phyloP scores from a whole-genome alignment of 2,329 filamentous ascomycete species.

The Bipolaris victoriae region DNA sequence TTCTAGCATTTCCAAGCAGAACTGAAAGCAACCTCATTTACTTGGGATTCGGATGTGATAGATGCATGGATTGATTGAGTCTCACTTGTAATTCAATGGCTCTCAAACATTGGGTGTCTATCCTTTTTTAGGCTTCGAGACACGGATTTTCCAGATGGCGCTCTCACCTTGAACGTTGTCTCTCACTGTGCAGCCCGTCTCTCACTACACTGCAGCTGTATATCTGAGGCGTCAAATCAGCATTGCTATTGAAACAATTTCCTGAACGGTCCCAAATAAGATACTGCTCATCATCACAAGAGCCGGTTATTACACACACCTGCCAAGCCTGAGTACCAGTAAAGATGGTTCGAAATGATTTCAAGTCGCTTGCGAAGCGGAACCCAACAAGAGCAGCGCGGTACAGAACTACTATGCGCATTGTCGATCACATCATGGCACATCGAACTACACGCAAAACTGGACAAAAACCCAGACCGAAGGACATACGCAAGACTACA shows the following conservation, averaged over 20 bases:
- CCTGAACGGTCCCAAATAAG: too few species aligned
- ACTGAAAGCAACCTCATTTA: neutral
- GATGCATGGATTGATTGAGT: too few species aligned
- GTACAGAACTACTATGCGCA: too few species aligned
- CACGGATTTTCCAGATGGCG: neutral
- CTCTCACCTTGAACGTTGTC: neutral
- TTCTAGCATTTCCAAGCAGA: neutral
- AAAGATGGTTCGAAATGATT: neutral
- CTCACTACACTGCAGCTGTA: neutral
- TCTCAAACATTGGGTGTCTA: neutral
- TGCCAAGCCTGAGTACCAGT: neutral
- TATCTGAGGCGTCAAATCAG: neutral
- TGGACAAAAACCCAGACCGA: neutral
- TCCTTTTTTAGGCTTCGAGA: neutral
- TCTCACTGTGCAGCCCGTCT: neutral
- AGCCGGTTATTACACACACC: neutral
- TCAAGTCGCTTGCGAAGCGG: too few species aligned
- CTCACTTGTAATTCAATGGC: too few species aligned
- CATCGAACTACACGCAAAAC: neutral
- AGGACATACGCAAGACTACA: neutral
- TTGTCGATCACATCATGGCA: too few species aligned
- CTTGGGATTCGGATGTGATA: neutral
- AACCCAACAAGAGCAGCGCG: too few species aligned
- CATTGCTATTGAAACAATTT: too few species aligned
- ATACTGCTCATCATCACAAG: too few species aligned